Percentiles rank a stretch among this genome's conserved stretches.
Conservation (phyloP, 2,329 filamentous ascomycete genomes). For the Fusarium coffeatum region DNA sequence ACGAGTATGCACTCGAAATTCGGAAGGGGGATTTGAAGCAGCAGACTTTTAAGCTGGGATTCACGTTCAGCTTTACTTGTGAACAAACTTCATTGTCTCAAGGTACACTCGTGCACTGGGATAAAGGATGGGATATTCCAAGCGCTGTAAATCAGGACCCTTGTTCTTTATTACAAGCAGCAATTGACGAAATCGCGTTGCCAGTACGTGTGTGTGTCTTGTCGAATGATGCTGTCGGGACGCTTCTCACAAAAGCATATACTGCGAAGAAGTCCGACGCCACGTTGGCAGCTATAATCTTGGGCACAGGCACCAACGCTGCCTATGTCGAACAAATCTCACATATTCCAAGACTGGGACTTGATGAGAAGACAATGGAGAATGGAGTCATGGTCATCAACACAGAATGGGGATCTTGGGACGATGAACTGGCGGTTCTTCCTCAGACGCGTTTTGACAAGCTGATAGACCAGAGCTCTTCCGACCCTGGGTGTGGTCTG, state of each 20-base stretch:
- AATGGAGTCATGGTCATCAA: conserved; percentile 1
- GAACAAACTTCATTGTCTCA: conserved; percentile 5
- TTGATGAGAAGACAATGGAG: rapidly evolving
- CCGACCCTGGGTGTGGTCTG: conserved; percentile 3
- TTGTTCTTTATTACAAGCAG: not conserved
- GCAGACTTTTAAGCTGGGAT: not conserved
- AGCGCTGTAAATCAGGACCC: conserved; percentile 1
- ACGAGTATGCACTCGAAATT: not conserved
- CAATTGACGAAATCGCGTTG: not conserved
- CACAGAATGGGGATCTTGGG: conserved; percentile 22
- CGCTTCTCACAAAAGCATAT: not conserved
- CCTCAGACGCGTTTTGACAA: conserved; percentile 12
- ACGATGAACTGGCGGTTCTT: not conserved
- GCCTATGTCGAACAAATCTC: not conserved
- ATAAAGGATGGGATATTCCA: conserved; percentile 21
- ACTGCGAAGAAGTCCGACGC: not conserved
- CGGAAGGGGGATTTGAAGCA: rapidly evolving
- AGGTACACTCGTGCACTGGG: conserved; percentile 12
- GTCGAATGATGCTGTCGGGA: conserved; percentile 14
- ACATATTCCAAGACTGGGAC: not conserved
- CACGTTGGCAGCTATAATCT: conserved; percentile 1
- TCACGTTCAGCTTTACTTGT: conserved; percentile 14
- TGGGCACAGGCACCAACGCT: conserved; percentile 11
- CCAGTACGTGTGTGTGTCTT: not conserved
- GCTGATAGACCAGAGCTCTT: conserved; percentile 1